Evolutionary conservation across 2,329 filamentous ascomycete species (phyloP), one percentile per base, ranked within the genome.

Genomic region (Sarocladium oryzae): DNA sequence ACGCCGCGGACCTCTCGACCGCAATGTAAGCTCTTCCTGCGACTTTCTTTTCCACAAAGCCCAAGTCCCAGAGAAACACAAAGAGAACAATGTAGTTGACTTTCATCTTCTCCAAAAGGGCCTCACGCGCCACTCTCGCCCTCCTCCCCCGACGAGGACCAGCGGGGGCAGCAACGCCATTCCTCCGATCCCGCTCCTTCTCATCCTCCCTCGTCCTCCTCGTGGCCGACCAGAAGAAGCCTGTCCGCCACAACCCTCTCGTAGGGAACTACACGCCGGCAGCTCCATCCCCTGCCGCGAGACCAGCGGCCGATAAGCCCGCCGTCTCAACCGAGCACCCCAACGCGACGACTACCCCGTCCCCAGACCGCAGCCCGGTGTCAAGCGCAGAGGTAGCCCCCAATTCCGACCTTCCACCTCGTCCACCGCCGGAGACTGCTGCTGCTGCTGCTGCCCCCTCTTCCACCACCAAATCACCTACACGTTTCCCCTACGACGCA

Each of bases 161-260:
- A 4, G 11, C n/a, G n/a, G n/a, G n/a, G n/a, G n/a, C 15, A 10
- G 16, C 40, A 30, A 13, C 28, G 13, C 28, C 28, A 11, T 46
- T 23, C 48, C 57, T 49, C 56, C 57, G 4, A 45, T 36, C 30
- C 24, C 51, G 8, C 38, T 48, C 26, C 18, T 26, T 50, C 45
- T 37, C 45, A 9, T 28, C 13, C 13, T 24, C 52, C 18, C n/a
- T 45, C 28, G 30, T 26, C 50, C 21, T 23, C 30, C 32, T 18
- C 18, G 40, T 40, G 3, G 40, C n/a, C 9, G 4, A 26, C 8
- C 30, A 21, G 20, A 50, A 35, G 15, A 36, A 33, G 52, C 52
- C 32, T 20, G 43, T 38, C 21, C 62, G 62, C 53, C 35, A 36
- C 20, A 68, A 67, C 50, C 65, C 65, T 35, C 61, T 67, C 10